Evolutionary conservation across 1,139 yeast genomes (phyloP).

Genomic region (Debaryomycetaceae sp.): DNA sequence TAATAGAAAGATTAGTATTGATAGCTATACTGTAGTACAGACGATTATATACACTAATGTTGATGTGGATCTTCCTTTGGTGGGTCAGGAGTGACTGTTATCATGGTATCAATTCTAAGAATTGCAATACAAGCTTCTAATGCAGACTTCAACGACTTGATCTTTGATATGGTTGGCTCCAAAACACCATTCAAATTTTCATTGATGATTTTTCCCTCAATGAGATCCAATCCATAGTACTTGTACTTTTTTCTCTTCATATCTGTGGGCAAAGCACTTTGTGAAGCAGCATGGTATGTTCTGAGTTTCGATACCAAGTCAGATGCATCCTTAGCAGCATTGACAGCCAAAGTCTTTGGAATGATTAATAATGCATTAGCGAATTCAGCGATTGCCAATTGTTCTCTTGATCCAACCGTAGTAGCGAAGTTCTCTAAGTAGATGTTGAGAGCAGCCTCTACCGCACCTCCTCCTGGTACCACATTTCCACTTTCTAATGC

Average conservation of each 20-base stretch:
- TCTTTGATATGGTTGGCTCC: conserved; percentile 92
- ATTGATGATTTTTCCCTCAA: conserved; percentile 88
- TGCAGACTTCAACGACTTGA: conserved; percentile 90
- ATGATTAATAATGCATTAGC: conserved; percentile 85
- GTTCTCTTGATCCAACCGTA: conserved; percentile 96
- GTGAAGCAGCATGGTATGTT: conserved; percentile 95
- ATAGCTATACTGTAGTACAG: neutral
- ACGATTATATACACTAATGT: conserved; percentile 29
- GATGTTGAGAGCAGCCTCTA: conserved; percentile 91
- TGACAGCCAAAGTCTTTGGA: conserved; percentile 95
- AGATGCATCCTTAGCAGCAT: conserved; percentile 96
- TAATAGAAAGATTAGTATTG: neutral
- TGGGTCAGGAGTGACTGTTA: conserved; percentile 94
- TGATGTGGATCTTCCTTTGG: conserved; percentile 85
- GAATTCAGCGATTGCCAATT: conserved; percentile 96
- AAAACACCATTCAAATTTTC: conserved; percentile 81
- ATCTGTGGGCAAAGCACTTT: conserved; percentile 78
- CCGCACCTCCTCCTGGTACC: conserved; percentile 99
- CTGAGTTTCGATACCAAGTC: conserved; percentile 93
- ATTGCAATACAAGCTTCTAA: conserved; percentile 98
- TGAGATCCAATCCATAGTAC: conserved; percentile 88
- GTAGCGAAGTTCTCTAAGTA: conserved; percentile 97
- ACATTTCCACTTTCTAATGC: conserved; percentile 92
- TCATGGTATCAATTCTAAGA: conserved; percentile 96
- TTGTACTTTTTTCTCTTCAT: conserved; percentile 78